A percentile compares a stretch with the other conserved stretches of the same genome.
phyloP scores from a whole-genome alignment of 1,284 basidiomycete species.

The Cryptococcus sp. region DNA sequence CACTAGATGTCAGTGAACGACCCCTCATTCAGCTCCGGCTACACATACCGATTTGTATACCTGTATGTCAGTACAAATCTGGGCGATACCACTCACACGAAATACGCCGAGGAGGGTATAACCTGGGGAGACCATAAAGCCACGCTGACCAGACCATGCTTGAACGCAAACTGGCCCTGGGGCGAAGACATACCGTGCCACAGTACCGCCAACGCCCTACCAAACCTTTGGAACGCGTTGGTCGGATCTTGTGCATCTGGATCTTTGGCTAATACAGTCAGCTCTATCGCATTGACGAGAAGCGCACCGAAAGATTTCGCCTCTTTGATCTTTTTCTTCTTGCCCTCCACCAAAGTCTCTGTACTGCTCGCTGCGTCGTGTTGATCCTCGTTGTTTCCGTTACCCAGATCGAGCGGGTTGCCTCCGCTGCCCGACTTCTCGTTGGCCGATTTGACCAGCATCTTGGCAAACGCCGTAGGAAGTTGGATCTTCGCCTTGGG shows the following conservation, averaged over 20 bases:
- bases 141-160: conserved; percentile 55
- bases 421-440: conserved; percentile 13
- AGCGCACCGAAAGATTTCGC: conserved; percentile 10
- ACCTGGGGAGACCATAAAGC: conserved; percentile 57
- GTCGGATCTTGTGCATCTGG: conserved; percentile 41
- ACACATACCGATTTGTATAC: conserved; percentile 20
- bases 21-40: too few relatives aligned
- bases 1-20: conserved; percentile 20
- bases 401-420: conserved; percentile 34
- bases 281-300: not conserved
- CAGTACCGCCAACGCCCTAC: conserved; percentile 16
- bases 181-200: conserved; percentile 26
- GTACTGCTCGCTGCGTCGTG: conserved; percentile 11
- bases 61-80: conserved; percentile 7
- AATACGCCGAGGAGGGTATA: conserved; percentile 40
- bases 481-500: conserved; percentile 46
- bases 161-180: conserved; percentile 52
- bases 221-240: conserved; percentile 34
- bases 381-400: conserved; percentile 14
- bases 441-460: conserved; percentile 37
- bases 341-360: conserved; percentile 14
- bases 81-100: conserved; percentile 46
- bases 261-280: conserved; percentile 21
- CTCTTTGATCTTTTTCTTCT: conserved; percentile 11
- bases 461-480: conserved; percentile 47